Evolutionary conservation across 306 rosid species (phyloP).

Genomic region (apple (Malus domestica)): DNA sequence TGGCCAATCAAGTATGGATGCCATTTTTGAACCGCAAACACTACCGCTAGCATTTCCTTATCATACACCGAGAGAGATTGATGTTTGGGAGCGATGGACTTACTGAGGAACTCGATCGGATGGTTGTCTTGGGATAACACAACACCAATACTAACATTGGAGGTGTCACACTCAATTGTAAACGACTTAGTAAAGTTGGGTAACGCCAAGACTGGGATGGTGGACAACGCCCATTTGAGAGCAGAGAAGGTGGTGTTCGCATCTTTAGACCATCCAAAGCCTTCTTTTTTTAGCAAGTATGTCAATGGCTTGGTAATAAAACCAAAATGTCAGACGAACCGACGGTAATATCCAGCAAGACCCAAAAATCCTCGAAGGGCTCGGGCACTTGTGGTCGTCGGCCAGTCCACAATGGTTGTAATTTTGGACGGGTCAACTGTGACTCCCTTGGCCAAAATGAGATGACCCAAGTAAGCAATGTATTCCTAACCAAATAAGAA

Average conservation of each 20-base stretch:
- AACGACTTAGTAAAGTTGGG: fast-evolving
- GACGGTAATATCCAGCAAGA: too few relatives aligned
- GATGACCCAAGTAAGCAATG: too few relatives aligned
- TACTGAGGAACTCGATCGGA: neutral
- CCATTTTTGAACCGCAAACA: too few relatives aligned
- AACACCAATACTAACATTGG: neutral
- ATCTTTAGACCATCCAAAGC: fast-evolving
- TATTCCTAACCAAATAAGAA: too few relatives aligned
- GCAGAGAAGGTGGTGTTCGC: fast-evolving
- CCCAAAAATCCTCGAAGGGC: too few relatives aligned
- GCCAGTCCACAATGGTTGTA: too few relatives aligned
- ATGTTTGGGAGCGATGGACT: neutral
- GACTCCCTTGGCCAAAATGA: fast-evolving
- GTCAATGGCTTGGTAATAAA: too few relatives aligned
- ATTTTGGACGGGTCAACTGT: too few relatives aligned
- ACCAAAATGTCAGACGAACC: too few relatives aligned
- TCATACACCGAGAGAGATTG: neutral
- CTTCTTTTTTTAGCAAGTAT: too few relatives aligned
- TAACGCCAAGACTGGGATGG: neutral
- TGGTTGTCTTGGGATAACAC: neutral
- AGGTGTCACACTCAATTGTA: fast-evolving
- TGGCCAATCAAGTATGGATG: neutral
- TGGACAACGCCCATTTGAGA: fast-evolving
- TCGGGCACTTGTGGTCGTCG: too few relatives aligned
- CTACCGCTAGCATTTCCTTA: neutral